Evolutionary conservation across 768 basidiomycete species (phyloP).

Genomic region (Lactifluus rugatus): DNA sequence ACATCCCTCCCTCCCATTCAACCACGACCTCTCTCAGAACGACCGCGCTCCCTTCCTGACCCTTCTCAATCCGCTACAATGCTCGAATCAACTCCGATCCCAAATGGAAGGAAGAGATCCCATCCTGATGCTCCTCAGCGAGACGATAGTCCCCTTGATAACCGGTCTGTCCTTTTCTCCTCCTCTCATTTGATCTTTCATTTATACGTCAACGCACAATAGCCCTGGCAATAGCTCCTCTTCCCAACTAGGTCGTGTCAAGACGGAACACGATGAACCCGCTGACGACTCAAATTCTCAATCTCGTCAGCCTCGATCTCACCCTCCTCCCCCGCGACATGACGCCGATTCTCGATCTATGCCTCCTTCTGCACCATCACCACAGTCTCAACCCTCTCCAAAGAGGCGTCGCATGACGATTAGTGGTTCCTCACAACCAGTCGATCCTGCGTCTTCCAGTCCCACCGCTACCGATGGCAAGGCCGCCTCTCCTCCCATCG

Average conservation of each 20-base stretch:
- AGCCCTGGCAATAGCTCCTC: conserved; percentile 29
- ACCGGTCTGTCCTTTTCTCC: conserved; percentile 17
- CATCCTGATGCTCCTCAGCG: conserved; percentile 14
- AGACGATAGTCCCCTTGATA: conserved; percentile 9
- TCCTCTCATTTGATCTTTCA: conserved; percentile 7
- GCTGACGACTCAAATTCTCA: conserved; percentile 30
- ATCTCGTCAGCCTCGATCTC: conserved; percentile 7
- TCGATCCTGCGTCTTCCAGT: conserved; percentile 42
- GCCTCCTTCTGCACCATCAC: conserved; percentile 12
- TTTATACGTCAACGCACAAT: conserved; percentile 11
- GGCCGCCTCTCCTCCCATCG: conserved; percentile 56
- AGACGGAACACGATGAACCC: conserved; percentile 54
- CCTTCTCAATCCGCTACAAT: conserved; percentile 18
- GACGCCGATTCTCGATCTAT: conserved; percentile 13
- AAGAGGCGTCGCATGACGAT: conserved; percentile 69
- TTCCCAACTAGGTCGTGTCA: conserved; percentile 42
- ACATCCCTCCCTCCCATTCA: conserved; percentile 63
- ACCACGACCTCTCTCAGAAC: conserved; percentile 28
- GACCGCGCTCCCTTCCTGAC: conserved; percentile 19
- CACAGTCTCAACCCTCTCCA: conserved; percentile 21
- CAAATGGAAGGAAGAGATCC: conserved; percentile 24
- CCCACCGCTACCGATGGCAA: conserved; percentile 29
- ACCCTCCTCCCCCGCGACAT: conserved; percentile 1
- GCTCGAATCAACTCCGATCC: conserved; percentile 15
- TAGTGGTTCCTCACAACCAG: conserved; percentile 46